Base-by-base conservation (phyloP, 1,284 basidiomycete genomes). In the Ganoderma resinaceum region DNA sequence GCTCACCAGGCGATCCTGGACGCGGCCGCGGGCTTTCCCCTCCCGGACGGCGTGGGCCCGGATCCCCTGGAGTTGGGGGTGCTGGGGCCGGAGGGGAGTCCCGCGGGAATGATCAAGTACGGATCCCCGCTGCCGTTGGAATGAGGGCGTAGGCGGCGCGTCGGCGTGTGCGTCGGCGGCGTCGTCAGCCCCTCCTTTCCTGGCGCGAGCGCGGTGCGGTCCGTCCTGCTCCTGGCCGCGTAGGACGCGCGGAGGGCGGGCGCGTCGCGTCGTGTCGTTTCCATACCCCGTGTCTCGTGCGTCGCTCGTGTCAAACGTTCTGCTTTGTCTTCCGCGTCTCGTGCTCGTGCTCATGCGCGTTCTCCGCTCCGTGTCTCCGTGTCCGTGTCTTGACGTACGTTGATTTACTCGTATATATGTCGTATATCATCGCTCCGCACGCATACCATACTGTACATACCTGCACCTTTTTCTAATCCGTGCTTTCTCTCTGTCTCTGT, bases 41-140 rank as follows among this genome's bases (percentile, higher is more conserved):
- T 67, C 58, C 55, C 68, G 73, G 73, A 73, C 71, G 73, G 66
- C 65, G 65, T 63, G 72, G 67, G 63, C 66, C 71, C 49, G 72
- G 73, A 71, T 71, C 74, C 71, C 67, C 73, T 73, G 73, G 73
- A 76, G 65, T 46, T 70, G 74, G 70, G 61, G 74, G 72, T 69
- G 72, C 69, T 71, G 71, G 73, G 62, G 61, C 71, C 66, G 74
- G 72, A 66, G 69, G 72, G 52, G 71, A 77, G 71, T 63, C 72
- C 73, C 70, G 63, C 65, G 70, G 76, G 71, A 68, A 74, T 73
- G 76, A 73, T 77, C 73, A 77, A 74, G 77, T 78, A 76, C 77
- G 77, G 76, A 71, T 77, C 77, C 63, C 76, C 74, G 72, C 76
- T 76, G 74, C 76, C 74, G 74, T 77, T 75, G 77, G 77, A 76